Conservation (phyloP, 192 early-diverging fungal genomes). For the Diversispora eburnea region DNA sequence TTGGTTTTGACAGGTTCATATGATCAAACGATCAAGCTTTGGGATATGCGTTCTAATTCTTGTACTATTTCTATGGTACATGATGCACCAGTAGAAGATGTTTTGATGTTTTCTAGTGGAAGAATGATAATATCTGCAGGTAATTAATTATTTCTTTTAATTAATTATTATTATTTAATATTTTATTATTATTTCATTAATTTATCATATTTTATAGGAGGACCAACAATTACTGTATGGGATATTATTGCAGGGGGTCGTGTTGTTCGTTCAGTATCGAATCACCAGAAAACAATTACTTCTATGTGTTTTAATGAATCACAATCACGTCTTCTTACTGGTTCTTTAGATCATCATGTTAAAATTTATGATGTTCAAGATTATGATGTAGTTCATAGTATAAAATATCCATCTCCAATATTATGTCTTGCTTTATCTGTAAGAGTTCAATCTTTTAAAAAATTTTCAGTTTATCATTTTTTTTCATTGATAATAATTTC, state of each 20-base stretch:
- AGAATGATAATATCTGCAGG: constrained; percentile 71
- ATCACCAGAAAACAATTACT: constrained; percentile 97
- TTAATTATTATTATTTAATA: neutral
- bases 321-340: constrained; percentile 74
- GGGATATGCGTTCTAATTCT: constrained; percentile 77
- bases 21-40: constrained; percentile 91
- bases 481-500: neutral
- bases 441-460: constrained; percentile 28
- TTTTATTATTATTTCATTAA: neutral
- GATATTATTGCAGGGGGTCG: constrained; percentile 82
- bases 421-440: constrained; percentile 86
- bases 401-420: constrained; percentile 89
- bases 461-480: neutral
- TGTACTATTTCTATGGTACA: constrained; percentile 78
- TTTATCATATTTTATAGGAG: constrained; percentile 39
- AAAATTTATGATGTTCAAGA: constrained; percentile 88
- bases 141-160: constrained; percentile 8
- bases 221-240: constrained; percentile 82
- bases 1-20: constrained; percentile 87
- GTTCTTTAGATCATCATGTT: constrained; percentile 93
- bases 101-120: constrained; percentile 81
- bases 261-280: constrained; percentile 70
- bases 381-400: constrained; percentile 82
- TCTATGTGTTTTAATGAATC: constrained; percentile 78
- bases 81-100: constrained; percentile 83